Conservation (phyloP, 768 basidiomycete species). For the Obba rivulosa region DNA sequence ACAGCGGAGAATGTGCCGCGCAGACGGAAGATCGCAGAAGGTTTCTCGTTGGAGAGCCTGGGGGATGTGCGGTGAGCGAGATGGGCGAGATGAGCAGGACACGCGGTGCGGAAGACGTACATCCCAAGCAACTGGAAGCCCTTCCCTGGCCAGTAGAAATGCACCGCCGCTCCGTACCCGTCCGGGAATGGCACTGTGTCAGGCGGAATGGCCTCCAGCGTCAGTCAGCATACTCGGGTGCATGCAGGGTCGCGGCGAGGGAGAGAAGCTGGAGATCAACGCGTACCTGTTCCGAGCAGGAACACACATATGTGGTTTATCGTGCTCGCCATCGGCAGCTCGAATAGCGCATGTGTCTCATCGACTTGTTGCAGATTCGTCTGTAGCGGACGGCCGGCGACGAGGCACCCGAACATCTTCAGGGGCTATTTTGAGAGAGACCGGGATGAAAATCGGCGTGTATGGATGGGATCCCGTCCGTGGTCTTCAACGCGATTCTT, state of each 20-base stretch:
- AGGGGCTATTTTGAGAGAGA: background rate
- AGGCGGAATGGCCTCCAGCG: background rate
- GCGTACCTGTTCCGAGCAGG: constrained; percentile 64
- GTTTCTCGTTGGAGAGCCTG: constrained; percentile 88
- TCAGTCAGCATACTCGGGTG: background rate
- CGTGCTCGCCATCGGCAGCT: constrained; percentile 60
- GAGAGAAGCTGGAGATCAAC: constrained; percentile 13
- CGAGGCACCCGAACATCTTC: constrained; percentile 73
- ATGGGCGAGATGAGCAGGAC: background rate
- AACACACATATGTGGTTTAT: constrained; percentile 89
- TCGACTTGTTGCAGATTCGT: constrained; percentile 80
- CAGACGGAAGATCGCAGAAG: constrained; percentile 83
- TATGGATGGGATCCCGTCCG: no score
- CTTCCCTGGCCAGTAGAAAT: constrained; percentile 82
- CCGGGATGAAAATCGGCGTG: background rate
- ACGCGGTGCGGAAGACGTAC: constrained; percentile 36
- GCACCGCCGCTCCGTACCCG: constrained; percentile 79
- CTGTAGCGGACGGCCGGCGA: constrained; percentile 73
- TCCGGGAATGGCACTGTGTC: constrained; percentile 69
- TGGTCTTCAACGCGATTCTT: no score
- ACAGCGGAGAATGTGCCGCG: constrained; percentile 52
- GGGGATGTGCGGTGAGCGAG: background rate
- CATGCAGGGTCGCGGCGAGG: background rate
- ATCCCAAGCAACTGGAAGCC: constrained; percentile 85
- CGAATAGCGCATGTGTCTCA: constrained; percentile 77